phyloP scores from a whole-genome alignment of 441 rosid genomes.

The Hura crepitans region DNA sequence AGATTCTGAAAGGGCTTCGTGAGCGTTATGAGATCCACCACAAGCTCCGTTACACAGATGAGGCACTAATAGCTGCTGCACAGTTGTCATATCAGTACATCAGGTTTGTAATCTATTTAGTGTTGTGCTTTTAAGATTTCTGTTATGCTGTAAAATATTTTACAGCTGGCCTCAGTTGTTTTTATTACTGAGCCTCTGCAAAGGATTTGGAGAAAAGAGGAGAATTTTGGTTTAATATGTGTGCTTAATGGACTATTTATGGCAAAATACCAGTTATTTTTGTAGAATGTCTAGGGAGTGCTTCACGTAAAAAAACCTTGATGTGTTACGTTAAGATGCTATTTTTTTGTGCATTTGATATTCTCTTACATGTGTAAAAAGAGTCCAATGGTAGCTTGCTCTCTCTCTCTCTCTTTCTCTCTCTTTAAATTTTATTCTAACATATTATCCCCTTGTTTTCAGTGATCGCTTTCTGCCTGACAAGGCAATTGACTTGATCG shows the following conservation, averaged over 20 bases:
- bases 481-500: slow-evolving; percentile 95
- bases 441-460: too few species aligned
- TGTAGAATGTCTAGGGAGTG: neutral
- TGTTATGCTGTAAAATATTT: too few species aligned
- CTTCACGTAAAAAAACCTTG: slow-evolving; percentile 2
- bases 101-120: slow-evolving; percentile 34
- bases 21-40: slow-evolving; percentile 52
- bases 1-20: slow-evolving; percentile 44
- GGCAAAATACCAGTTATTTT: too few species aligned
- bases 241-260: neutral
- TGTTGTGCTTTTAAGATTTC: too few species aligned
- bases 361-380: neutral
- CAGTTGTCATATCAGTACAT: slow-evolving; percentile 55
- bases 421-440: too few species aligned
- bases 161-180: too few species aligned
- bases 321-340: too few species aligned
- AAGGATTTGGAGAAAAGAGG: neutral
- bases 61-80: slow-evolving; percentile 48
- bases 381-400: neutral
- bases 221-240: neutral
- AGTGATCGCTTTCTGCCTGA: slow-evolving; percentile 98
- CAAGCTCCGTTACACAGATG: slow-evolving; percentile 48
- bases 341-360: neutral
- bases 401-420: slow-evolving; percentile 4
- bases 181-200: neutral